These are phyloP conservation scores for Fraxinus nigra DNA, from an alignment of 305 asterid species.

Conservation along the genomic window DNA sequence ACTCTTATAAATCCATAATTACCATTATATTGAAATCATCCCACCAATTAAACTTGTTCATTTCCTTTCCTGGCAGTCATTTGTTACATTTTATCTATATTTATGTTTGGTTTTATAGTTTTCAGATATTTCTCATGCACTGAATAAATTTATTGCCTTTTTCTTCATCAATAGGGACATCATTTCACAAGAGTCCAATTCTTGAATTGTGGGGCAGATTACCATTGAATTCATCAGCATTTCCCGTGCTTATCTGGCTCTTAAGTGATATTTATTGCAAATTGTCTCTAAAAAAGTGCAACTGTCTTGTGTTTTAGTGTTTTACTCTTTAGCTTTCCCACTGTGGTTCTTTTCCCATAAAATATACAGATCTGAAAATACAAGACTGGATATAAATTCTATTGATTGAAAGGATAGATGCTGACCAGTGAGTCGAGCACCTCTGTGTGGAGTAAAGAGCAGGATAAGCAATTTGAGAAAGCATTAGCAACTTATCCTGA, in stretches of 20 bases:
- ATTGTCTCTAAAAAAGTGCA: slow-evolving; percentile 16
- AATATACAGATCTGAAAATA: slow-evolving; percentile 29
- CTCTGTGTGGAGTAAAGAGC: slow-evolving; percentile 78
- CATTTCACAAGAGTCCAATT: slow-evolving; percentile 38
- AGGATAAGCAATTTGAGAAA: slow-evolving; percentile 75
- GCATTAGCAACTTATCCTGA: slow-evolving; percentile 68
- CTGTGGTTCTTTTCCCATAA: background rate
- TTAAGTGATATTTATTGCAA: slow-evolving; percentile 28
- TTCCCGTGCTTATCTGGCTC: slow-evolving; percentile 28
- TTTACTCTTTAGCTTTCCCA: slow-evolving; percentile 3
- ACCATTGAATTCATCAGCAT: slow-evolving; percentile 32
- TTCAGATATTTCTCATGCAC: slow-evolving; percentile 61
- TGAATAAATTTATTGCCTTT: slow-evolving; percentile 30
- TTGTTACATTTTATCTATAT: slow-evolving; percentile 29
- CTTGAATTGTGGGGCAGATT: slow-evolving; percentile 35
- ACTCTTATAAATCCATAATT: slow-evolving; percentile 29
- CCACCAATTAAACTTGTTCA: slow-evolving; percentile 16
- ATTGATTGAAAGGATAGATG: slow-evolving; percentile 41
- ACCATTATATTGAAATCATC: slow-evolving; percentile 23
- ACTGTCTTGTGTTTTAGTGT: slow-evolving; percentile 20
- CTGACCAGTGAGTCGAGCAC: slow-evolving; percentile 56
- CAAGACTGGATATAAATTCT: slow-evolving; percentile 17
- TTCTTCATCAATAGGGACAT: slow-evolving; percentile 35
- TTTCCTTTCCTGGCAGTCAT: slow-evolving; percentile 24
- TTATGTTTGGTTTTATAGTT: slow-evolving; percentile 34